Evolutionary conservation across 164 flowering plant species (phyloP).

Genomic region (Chloranthus sessilifolius): DNA sequence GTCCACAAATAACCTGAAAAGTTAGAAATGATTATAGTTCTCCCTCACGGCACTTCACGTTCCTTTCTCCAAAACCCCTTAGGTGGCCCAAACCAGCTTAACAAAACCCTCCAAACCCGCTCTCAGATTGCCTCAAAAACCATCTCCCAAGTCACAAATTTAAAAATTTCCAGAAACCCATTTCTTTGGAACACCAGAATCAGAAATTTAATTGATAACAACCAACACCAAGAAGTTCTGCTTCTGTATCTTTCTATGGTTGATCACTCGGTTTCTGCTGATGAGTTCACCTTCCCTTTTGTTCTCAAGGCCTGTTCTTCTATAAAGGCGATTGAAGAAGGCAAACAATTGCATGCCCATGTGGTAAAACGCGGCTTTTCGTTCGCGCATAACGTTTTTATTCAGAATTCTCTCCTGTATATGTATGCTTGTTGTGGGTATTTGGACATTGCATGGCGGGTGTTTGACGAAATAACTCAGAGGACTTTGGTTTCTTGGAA

Average conservation of each 20-base stretch:
- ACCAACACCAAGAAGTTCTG: conserved; percentile 10
- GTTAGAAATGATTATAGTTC: too few species aligned
- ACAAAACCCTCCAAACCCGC: not conserved
- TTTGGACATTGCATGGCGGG: not conserved
- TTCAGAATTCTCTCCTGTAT: conserved; percentile 12
- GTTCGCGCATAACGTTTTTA: conserved; percentile 2
- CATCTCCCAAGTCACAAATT: not conserved
- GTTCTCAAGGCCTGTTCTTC: conserved; percentile 15
- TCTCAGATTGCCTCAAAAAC: not conserved
- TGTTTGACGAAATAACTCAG: conserved; percentile 14
- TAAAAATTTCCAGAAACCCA: conserved; percentile 1
- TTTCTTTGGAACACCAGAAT: conserved; percentile 10
- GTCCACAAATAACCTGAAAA: too few species aligned
- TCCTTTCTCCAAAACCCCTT: not conserved
- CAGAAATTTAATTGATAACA: conserved; percentile 5
- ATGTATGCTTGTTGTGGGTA: conserved; percentile 9
- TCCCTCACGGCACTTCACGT: too few species aligned
- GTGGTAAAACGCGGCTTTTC: conserved; percentile 5
- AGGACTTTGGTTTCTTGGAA: conserved; percentile 20
- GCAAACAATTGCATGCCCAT: conserved; percentile 12
- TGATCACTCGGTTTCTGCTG: conserved; percentile 1
- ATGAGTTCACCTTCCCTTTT: conserved; percentile 17
- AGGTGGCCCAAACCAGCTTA: not conserved
- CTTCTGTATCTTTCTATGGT: conserved; percentile 10
- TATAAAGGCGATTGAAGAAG: conserved; percentile 7